Percentiles rank a stretch among this genome's conserved stretches.
These are phyloP conservation scores for Phytopythium chamaehyphon DNA, from an alignment of 352 stramenopile genomes.

Conservation along the genomic window DNA sequence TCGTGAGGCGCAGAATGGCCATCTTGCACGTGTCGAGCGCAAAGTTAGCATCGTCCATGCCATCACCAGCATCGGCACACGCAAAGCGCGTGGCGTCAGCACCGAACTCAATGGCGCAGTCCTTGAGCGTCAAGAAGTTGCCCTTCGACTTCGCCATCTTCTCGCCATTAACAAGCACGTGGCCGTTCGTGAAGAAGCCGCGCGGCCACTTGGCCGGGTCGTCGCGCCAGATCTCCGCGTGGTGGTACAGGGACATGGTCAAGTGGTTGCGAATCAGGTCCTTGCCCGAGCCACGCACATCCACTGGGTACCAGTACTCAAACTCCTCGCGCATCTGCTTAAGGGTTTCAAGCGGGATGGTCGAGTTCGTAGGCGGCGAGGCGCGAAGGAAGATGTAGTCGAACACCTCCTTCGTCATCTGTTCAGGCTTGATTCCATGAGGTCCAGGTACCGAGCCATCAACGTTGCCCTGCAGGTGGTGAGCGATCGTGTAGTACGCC, in stretches of 20 bases:
- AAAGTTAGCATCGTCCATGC: conserved; percentile 99
- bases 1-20: conserved; percentile 96
- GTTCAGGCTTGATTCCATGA: conserved; percentile 75
- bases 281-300: conserved; percentile 96
- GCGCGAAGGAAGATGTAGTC: conserved; percentile 98
- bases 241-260: conserved; percentile 99
- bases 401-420: conserved; percentile 96
- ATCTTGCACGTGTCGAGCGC: conserved; percentile 95
- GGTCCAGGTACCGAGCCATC: conserved; percentile 91
- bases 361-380: conserved; percentile 75
- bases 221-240: conserved; percentile 99
- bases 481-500: conserved; percentile 99
- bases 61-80: conserved; percentile 97
- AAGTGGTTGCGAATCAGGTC: conserved; percentile 99
- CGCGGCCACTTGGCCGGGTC: conserved; percentile 96
- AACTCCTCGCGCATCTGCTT: conserved; percentile 96
- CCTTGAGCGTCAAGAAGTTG: conserved; percentile 99
- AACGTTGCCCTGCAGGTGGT: conserved; percentile 96
- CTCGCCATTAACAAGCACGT: conserved; percentile 95
- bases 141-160: conserved; percentile 99
- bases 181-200: conserved; percentile 98
- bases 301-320: conserved; percentile 99
- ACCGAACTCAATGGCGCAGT: conserved; percentile 94
- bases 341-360: conserved; percentile 88
- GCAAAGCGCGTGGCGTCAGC: conserved; percentile 97